phyloP scores from a whole-genome alignment of 1,139 yeast genomes.

The Chernovozyma sophiae-reginae region DNA sequence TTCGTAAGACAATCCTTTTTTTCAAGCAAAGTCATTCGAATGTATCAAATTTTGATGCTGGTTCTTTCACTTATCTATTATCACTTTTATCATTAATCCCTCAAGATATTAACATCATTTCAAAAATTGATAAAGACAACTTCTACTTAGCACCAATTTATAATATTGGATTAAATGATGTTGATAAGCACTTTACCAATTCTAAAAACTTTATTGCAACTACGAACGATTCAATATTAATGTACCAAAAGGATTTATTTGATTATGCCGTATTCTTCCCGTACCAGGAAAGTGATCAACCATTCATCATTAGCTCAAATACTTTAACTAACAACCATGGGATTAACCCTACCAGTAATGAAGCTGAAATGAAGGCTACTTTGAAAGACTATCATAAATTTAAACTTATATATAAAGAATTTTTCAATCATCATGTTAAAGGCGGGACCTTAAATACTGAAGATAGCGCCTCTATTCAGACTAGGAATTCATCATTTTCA shows the following conservation, averaged over 20 bases:
- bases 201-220: conserved; percentile 51
- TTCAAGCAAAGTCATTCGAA: conserved; percentile 37
- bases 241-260: conserved; percentile 52
- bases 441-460: conserved; percentile 10
- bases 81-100: conserved; percentile 39
- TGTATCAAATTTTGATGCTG: conserved; percentile 17
- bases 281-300: conserved; percentile 18
- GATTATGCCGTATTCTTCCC: conserved; percentile 42
- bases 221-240: conserved; percentile 68
- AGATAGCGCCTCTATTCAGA: conserved; percentile 20
- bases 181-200: conserved; percentile 17
- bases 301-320: conserved; percentile 6
- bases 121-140: background rate
- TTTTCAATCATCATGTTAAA: conserved; percentile 11
- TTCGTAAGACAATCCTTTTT: conserved; percentile 59
- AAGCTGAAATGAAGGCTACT: conserved; percentile 22
- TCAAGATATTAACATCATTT: conserved; percentile 19
- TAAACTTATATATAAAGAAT: conserved; percentile 28
- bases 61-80: conserved; percentile 34
- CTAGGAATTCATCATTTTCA: conserved; percentile 16
- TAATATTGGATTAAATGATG: conserved; percentile 63
- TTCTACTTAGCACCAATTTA: conserved; percentile 48
- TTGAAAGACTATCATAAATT: conserved; percentile 36
- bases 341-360: background rate
- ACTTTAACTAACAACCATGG: background rate